phyloP scores from a whole-genome alignment of 345 rosid genomes.

The Salix udensis region DNA sequence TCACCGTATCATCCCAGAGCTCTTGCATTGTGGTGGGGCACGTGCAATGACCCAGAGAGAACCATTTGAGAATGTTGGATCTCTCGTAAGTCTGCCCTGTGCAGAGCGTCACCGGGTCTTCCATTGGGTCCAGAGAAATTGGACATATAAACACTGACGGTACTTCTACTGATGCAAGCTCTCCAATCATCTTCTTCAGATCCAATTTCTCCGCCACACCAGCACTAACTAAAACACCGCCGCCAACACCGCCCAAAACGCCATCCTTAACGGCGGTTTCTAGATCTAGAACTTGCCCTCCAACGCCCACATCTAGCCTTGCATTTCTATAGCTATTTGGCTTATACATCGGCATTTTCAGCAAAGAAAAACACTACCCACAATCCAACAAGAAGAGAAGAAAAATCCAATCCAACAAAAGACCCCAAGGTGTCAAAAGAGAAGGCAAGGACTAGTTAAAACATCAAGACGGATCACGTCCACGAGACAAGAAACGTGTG shows the following conservation, averaged over 20 bases:
- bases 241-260: constrained; percentile 49
- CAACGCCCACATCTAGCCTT: constrained; percentile 35
- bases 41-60: constrained; percentile 58
- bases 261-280: constrained; percentile 70
- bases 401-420: constrained; percentile 5
- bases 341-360: constrained; percentile 53
- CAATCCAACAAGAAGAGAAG: not conserved
- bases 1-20: constrained; percentile 67
- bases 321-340: constrained; percentile 24
- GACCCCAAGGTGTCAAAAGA: constrained; percentile 9
- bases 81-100: constrained; percentile 81
- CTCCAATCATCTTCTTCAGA: constrained; percentile 62
- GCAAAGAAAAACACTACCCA: not conserved
- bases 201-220: constrained; percentile 48
- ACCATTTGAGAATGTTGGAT: constrained; percentile 71
- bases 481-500: constrained; percentile 33
- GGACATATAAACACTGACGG: constrained; percentile 76
- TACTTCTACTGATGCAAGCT: constrained; percentile 53
- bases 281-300: constrained; percentile 65
- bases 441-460: not conserved
- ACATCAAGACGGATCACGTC: constrained; percentile 10
- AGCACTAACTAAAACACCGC: constrained; percentile 33
- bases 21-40: constrained; percentile 88
- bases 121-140: constrained; percentile 76
- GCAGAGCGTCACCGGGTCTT: constrained; percentile 78